These are phyloP conservation scores for Cymodocea nodosa DNA, from an alignment of 116 monocot genomes.

Conservation along the genomic window DNA sequence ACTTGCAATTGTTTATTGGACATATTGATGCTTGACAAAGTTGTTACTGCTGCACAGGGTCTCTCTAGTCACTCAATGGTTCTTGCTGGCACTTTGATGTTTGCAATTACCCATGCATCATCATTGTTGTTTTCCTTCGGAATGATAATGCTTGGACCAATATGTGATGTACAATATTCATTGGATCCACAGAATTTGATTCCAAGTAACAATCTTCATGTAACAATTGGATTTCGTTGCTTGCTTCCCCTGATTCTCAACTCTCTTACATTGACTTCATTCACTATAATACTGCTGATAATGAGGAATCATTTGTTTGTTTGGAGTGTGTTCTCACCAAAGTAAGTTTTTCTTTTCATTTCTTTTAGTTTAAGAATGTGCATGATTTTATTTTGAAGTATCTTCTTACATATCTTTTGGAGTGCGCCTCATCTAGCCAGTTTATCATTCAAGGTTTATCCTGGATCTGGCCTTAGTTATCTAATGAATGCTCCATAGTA, in stretches of 20 bases:
- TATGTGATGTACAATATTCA: constrained; percentile 15
- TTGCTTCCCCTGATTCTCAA: constrained; percentile 74
- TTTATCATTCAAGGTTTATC: too few relatives aligned
- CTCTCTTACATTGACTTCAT: constrained; percentile 54
- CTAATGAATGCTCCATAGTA: too few relatives aligned
- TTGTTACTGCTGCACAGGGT: constrained; percentile 38
- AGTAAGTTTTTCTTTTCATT: constrained; percentile 40
- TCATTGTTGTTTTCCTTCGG: constrained; percentile 45
- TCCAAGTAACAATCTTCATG: constrained; percentile 25
- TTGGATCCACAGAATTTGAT: constrained; percentile 8
- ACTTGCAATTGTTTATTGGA: not conserved
- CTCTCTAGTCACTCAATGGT: constrained; percentile 69
- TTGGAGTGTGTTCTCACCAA: constrained; percentile 98
- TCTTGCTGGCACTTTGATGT: constrained; percentile 81
- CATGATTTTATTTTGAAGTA: too few relatives aligned
- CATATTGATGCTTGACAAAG: not conserved
- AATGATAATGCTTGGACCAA: constrained; percentile 37
- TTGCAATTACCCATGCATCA: constrained; percentile 71
- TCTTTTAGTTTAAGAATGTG: not conserved
- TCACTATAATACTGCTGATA: constrained; percentile 61
- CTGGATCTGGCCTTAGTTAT: too few relatives aligned
- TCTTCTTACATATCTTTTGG: too few relatives aligned
- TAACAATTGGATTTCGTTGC: constrained; percentile 52
- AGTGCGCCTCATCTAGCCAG: too few relatives aligned
- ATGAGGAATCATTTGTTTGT: constrained; percentile 95